These are phyloP conservation scores for Magnaporthiopsis poae DNA, from an alignment of 2,329 filamentous ascomycete genomes.

Conservation along the genomic window DNA sequence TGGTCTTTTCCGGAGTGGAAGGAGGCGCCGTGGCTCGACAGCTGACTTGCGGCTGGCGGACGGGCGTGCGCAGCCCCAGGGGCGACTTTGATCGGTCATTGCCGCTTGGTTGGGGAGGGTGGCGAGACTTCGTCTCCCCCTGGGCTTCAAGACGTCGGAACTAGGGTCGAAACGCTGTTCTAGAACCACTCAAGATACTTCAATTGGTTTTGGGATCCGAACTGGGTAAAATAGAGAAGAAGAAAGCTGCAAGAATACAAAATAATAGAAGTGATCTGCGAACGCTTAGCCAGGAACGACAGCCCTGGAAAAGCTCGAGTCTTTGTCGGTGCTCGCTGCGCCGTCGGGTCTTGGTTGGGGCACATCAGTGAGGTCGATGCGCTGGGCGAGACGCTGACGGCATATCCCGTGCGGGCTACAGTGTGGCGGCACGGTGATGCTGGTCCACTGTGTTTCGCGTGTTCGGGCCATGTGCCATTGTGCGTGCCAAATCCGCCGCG, in stretches of 20 bases:
- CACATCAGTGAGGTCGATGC: too few species aligned
- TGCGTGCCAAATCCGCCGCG: not conserved
- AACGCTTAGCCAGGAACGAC: not conserved
- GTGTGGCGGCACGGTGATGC: not conserved
- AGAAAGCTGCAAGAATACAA: not conserved
- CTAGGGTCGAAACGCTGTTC: too few species aligned
- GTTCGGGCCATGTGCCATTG: not conserved
- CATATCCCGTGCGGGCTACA: not conserved
- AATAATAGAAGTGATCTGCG: not conserved
- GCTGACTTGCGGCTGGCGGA: not conserved
- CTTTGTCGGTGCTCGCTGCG: not conserved
- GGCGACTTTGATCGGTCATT: too few species aligned
- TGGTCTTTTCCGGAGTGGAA: conserved; percentile 40
- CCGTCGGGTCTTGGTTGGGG: too few species aligned
- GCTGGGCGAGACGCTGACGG: not conserved
- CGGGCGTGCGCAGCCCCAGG: not conserved
- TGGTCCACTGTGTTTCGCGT: not conserved
- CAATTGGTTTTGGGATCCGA: too few species aligned
- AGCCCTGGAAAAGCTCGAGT: not conserved
- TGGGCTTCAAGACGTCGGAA: too few species aligned
- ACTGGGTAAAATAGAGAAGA: not conserved
- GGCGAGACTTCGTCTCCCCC: not conserved
- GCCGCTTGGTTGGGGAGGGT: too few species aligned
- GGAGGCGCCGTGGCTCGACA: conserved; percentile 17
- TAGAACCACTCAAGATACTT: too few species aligned